phyloP scores from a whole-genome alignment of 1,284 basidiomycete species.

The Apiotrichum montevideense region DNA sequence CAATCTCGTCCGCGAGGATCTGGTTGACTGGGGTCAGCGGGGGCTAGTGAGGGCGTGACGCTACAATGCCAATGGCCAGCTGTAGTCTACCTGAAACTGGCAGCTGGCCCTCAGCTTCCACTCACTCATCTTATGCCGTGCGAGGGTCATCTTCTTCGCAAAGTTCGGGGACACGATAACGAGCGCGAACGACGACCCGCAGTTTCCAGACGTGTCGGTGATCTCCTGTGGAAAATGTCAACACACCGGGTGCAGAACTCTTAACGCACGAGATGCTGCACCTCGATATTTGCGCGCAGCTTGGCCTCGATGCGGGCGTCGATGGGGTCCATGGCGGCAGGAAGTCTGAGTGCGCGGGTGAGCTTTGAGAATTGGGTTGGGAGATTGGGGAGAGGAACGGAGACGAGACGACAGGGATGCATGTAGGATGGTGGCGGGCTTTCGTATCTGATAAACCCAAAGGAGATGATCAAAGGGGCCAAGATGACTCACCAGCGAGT shows the following conservation, averaged over 20 bases:
- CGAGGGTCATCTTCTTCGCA: conserved; percentile 42
- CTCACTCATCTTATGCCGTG: conserved; percentile 44
- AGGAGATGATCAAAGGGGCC: no score
- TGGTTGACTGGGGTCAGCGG: conserved; percentile 34
- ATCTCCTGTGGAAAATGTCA: conserved; percentile 9
- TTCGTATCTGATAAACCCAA: no score
- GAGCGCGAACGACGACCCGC: conserved; percentile 44
- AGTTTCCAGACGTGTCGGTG: conserved; percentile 42
- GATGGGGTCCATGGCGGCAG: conserved; percentile 5
- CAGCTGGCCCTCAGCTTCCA: conserved; percentile 1
- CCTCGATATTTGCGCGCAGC: conserved; percentile 10
- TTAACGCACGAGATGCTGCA: conserved; percentile 16
- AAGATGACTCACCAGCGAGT: no score
- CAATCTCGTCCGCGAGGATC: conserved; percentile 42
- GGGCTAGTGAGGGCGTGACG: conserved; percentile 1
- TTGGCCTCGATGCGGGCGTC: conserved; percentile 16
- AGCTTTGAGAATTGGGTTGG: background rate
- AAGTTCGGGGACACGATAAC: conserved; percentile 44
- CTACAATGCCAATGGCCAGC: background rate
- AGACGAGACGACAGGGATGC: no score
- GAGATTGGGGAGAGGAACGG: background rate
- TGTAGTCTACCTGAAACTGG: background rate
- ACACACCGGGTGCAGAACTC: no score
- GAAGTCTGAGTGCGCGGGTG: background rate
- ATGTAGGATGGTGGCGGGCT: no score